Conservation (phyloP, 352 stramenopile genomes). For the Pythium guiyangense region DNA sequence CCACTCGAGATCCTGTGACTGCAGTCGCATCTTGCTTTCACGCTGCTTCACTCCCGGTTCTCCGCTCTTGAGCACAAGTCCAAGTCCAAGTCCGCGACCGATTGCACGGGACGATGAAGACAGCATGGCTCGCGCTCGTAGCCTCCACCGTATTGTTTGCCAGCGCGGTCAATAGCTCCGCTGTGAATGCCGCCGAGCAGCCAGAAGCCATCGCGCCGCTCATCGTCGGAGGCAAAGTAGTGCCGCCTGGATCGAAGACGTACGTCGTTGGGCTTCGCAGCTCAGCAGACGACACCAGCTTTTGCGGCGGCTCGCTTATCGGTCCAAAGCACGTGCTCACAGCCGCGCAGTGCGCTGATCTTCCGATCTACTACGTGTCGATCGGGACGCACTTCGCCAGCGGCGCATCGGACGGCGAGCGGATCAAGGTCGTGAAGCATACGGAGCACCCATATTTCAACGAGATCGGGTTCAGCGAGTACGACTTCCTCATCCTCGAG, state of each 20-base stretch:
- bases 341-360: slow-evolving; percentile 36
- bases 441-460: too few species aligned
- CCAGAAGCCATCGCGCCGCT: slow-evolving; percentile 24
- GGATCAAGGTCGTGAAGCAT: slow-evolving; percentile 36
- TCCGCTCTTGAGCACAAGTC: not conserved
- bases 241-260: slow-evolving; percentile 31
- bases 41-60: not conserved
- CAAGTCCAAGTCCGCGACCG: not conserved
- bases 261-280: slow-evolving; percentile 22
- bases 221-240: slow-evolving; percentile 41
- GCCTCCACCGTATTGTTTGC: not conserved
- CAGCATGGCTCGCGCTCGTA: not conserved
- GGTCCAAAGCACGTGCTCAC: slow-evolving; percentile 34
- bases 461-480: too few species aligned
- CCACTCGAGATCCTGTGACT: too few species aligned
- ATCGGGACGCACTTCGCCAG: slow-evolving; percentile 55
- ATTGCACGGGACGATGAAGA: not conserved
- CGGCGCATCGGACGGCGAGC: slow-evolving; percentile 35
- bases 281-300: slow-evolving; percentile 7
- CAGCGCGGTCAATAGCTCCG: not conserved
- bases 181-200: not conserved
- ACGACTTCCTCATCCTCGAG: slow-evolving; percentile 57
- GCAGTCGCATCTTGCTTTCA: too few species aligned
- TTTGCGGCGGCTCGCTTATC: slow-evolving; percentile 45
- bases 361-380: slow-evolving; percentile 31